Evolutionary conservation across 306 rosid species (phyloP), one percentile per base, ranked within the genome.

Genomic region (Potentilla sterilis): DNA sequence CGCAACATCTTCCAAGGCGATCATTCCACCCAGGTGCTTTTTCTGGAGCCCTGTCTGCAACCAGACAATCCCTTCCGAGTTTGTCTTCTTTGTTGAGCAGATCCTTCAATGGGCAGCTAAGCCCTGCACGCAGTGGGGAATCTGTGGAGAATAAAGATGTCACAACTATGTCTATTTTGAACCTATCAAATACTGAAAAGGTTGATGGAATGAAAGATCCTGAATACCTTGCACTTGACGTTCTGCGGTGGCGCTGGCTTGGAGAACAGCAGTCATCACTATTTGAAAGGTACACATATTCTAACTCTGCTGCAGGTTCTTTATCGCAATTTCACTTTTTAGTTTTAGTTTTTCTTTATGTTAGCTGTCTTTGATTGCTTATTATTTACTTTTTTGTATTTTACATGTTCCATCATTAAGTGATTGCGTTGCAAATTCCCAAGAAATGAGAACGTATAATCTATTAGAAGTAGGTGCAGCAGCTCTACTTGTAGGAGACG

Each of bases 391-490:
- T 77, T 77, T 48, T 64, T 52, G 61, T 76, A 68, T 61, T 76
- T 79, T 15, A 77, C 54, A 48, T 82, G 77, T 87, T 78, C 59
- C 70, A 74, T 83, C 75, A 73, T 82, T 57, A 89, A 95, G 99
- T 74, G 98, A 90, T 57, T 91, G 83, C 66, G 75, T 69, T 80
- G 82, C 75, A 71, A 83, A 81, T 81, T 81, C 88, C 43, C 97
- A 88, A 83, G 91, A 88, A 79, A 88, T 83, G 90, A 82, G 97
- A 81, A 80, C 91, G 22, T 90, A 82, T 75, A 89, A 82, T 87
- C 91, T 96, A 78, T 77, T 96, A 76, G 98, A 96, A 84, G 92
- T 96, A 76, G 98, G 99, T 46, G 99, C 99, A 24, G 98, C 98
- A 73, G 88, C 98, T 70, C 82, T 96, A 43, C 95, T 96, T 58